These are phyloP conservation scores for Metarhizium sp. DNA, from an alignment of 2,329 filamentous ascomycete species.

Conservation along the genomic window DNA sequence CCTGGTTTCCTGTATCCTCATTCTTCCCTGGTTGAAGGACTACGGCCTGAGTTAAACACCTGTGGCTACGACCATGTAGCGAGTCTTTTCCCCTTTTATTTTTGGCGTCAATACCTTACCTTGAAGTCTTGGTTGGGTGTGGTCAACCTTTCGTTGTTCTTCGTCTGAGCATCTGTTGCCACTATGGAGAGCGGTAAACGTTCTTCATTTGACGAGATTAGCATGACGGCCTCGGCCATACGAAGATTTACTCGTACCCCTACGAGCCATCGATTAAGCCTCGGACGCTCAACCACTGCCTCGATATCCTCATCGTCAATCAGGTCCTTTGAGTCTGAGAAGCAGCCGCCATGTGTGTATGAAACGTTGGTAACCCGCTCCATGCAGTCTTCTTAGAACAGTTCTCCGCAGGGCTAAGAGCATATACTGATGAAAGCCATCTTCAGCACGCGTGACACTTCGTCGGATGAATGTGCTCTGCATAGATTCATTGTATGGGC, in stretches of 20 bases:
- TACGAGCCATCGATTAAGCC: conserved; percentile 5
- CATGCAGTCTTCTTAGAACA: background rate
- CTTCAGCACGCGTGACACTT: conserved; percentile 32
- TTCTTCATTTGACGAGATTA: conserved; percentile 9
- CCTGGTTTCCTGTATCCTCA: background rate
- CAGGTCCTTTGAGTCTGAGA: conserved; percentile 7
- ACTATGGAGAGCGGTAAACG: conserved; percentile 7
- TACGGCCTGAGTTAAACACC: background rate
- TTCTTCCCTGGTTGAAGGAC: background rate
- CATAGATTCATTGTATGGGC: conserved; percentile 49
- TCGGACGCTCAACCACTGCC: conserved; percentile 4
- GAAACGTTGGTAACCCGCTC: background rate
- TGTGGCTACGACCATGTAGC: background rate
- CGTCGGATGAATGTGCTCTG: conserved; percentile 39
- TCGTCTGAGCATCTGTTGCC: background rate
- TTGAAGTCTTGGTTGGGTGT: background rate
- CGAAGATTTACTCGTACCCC: conserved; percentile 8
- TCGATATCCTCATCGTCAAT: conserved; percentile 5
- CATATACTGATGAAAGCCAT: conserved; percentile 9
- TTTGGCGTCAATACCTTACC: background rate
- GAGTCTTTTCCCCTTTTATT: background rate
- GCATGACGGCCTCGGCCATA: conserved; percentile 5
- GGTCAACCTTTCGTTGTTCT: background rate
- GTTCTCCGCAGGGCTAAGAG: background rate
- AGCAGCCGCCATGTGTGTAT: conserved; percentile 9